A percentile compares a stretch with the other conserved stretches of the same genome.
Conservation (phyloP, 345 rosid species). For the Chamaenerion angustifolium region DNA sequence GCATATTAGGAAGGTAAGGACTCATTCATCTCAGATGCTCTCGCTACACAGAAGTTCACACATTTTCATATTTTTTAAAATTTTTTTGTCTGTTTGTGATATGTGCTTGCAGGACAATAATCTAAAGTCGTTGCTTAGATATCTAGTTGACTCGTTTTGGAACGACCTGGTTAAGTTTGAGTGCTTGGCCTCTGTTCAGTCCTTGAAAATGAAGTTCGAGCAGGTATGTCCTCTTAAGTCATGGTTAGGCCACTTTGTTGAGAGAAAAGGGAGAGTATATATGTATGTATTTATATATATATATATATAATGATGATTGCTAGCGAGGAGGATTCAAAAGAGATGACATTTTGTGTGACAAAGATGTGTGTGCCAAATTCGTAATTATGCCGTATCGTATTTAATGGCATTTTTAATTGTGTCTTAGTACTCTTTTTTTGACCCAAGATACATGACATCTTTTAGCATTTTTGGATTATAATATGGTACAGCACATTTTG, state of each 20-base stretch:
- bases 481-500: constrained; percentile 3
- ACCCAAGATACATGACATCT: too few relatives aligned
- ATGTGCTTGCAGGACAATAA: constrained; percentile 47
- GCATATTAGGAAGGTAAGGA: constrained; percentile 70
- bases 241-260: too few relatives aligned
- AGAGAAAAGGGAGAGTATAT: too few relatives aligned
- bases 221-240: constrained; percentile 60
- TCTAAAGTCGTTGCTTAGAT: constrained; percentile 55
- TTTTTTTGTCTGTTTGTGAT: not conserved
- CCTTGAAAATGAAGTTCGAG: constrained; percentile 62
- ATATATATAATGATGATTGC: too few relatives aligned
- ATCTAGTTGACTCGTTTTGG: constrained; percentile 81
- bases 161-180: constrained; percentile 51
- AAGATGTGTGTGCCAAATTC: too few relatives aligned
- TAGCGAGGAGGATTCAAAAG: too few relatives aligned
- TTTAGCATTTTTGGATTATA: too few relatives aligned
- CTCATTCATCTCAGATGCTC: constrained; percentile 1
- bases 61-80: not conserved
- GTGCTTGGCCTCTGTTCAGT: constrained; percentile 38
- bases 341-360: too few relatives aligned
- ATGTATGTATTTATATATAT: too few relatives aligned
- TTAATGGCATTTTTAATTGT: too few relatives aligned
- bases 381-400: too few relatives aligned
- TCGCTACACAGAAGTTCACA: constrained; percentile 1
- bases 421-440: too few relatives aligned